Evolutionary conservation across 2,329 filamentous ascomycete species (phyloP).

Genomic region (Stemphylium beticola): DNA sequence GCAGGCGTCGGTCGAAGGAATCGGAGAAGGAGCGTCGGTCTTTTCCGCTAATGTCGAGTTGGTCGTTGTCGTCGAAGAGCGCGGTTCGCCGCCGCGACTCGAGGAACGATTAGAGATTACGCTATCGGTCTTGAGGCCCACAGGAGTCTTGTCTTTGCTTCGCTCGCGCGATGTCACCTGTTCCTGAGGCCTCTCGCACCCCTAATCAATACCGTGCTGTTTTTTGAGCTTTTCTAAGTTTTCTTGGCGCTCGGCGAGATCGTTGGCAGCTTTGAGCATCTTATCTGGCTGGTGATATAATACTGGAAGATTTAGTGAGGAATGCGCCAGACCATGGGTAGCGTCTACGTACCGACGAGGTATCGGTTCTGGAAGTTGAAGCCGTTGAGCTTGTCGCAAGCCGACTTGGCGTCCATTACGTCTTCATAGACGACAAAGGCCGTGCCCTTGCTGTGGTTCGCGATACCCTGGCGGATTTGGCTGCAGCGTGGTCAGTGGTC

Average conservation of each 20-base stretch:
- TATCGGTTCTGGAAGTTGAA: conserved; percentile 99
- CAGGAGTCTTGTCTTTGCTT: conserved; percentile 41
- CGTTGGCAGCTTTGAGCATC: conserved; percentile 86
- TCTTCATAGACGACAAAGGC: conserved; percentile 99
- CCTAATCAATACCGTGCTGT: conserved; percentile 96
- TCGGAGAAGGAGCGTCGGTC: conserved; percentile 22
- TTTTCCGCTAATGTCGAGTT: conserved; percentile 35
- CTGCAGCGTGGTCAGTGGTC: conserved; percentile 56
- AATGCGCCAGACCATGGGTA: conserved; percentile 2
- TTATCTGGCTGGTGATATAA: conserved; percentile 80
- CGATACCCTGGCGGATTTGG: conserved; percentile 98
- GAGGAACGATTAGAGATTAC: conserved; percentile 37
- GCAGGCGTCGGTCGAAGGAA: conserved; percentile 26
- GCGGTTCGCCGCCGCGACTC: conserved; percentile 28
- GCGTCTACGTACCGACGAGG: conserved; percentile 77
- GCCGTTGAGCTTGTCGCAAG: conserved; percentile 99
- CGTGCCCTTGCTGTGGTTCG: conserved; percentile 96
- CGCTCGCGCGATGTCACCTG: conserved; percentile 41
- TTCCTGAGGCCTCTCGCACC: conserved; percentile 57
- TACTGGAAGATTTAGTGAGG: conserved; percentile 52
- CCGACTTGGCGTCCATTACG: conserved; percentile 97
- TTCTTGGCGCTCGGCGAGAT: conserved; percentile 90
- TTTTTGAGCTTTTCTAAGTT: conserved; percentile 98
- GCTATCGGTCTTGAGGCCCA: conserved; percentile 45
- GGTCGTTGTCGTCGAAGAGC: conserved; percentile 26